A percentile compares a stretch with the other conserved stretches of the same genome.
Conservation (phyloP, 805 yeast genomes). For the Candida stauntonica region DNA sequence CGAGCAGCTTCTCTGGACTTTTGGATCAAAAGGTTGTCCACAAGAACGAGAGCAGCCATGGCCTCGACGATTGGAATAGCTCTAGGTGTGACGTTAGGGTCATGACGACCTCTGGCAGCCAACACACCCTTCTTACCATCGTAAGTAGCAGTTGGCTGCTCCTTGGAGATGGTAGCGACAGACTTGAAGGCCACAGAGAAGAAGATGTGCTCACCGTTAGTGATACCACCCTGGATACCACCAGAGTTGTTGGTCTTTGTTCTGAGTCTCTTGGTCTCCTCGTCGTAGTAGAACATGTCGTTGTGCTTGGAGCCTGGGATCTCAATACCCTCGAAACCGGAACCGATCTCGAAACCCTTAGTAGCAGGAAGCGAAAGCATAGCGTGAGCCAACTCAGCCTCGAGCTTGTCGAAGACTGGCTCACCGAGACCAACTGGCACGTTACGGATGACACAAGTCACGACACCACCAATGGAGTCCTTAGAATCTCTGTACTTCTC, state of each 20-base stretch:
- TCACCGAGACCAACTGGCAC: constrained; percentile 96
- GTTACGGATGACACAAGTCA: constrained; percentile 94
- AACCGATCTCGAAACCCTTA: constrained; percentile 96
- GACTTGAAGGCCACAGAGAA: constrained; percentile 96
- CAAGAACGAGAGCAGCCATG: constrained; percentile 92
- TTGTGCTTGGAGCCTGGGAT: constrained; percentile 94
- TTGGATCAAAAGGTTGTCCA: constrained; percentile 82
- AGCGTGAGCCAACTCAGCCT: constrained; percentile 94
- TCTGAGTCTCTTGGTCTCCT: constrained; percentile 58
- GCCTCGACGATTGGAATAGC: constrained; percentile 98
- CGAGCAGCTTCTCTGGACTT: constrained; percentile 68
- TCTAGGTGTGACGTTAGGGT: constrained; percentile 97
- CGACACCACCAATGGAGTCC: constrained; percentile 97
- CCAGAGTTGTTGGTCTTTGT: constrained; percentile 92
- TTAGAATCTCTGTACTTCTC: constrained; percentile 80
- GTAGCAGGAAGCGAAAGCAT: constrained; percentile 98
- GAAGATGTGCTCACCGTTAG: constrained; percentile 93
- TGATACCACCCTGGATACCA: constrained; percentile 97
- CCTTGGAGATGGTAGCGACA: constrained; percentile 95
- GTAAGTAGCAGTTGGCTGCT: constrained; percentile 83
- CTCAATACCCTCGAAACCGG: constrained; percentile 87
- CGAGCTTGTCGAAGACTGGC: constrained; percentile 95
- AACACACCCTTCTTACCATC: constrained; percentile 84
- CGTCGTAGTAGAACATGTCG: constrained; percentile 72
- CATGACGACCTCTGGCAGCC: constrained; percentile 97